A percentile compares a stretch with the other conserved stretches of the same genome.
These are phyloP conservation scores for Nemania serpens DNA, from an alignment of 2,329 filamentous ascomycete species.

Conservation along the genomic window DNA sequence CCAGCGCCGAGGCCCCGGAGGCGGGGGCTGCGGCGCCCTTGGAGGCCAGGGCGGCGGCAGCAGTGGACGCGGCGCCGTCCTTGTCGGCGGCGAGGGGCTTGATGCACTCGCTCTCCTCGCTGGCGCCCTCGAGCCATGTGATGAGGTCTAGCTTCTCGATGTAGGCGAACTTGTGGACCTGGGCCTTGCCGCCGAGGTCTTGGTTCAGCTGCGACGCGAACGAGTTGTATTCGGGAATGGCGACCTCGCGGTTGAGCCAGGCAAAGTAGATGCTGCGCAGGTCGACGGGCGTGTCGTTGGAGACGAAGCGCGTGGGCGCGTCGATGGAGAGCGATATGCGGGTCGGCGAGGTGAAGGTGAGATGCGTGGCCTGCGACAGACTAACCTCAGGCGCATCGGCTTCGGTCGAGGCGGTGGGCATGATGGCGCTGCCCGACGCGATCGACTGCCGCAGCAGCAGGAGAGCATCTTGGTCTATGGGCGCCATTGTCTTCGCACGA, in stretches of 20 bases:
- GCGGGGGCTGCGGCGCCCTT: conserved; percentile 48
- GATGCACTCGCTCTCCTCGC: conserved; percentile 91
- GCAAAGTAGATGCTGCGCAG: conserved; percentile 95
- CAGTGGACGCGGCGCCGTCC: conserved; percentile 52
- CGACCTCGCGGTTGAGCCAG: conserved; percentile 89
- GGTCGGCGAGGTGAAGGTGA: conserved; percentile 70
- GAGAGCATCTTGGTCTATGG: conserved; percentile 73
- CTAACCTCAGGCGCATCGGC: conserved; percentile 63
- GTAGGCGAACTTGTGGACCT: conserved; percentile 87
- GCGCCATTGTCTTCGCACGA: conserved; percentile 55
- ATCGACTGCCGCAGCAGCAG: conserved; percentile 84
- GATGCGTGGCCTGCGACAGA: conserved; percentile 76
- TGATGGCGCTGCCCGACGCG: conserved; percentile 68
- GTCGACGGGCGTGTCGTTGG: conserved; percentile 75
- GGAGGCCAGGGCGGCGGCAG: conserved; percentile 45
- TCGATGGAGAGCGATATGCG: conserved; percentile 70
- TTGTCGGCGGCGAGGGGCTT: conserved; percentile 75
- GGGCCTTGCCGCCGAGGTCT: conserved; percentile 68
- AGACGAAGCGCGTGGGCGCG: conserved; percentile 82
- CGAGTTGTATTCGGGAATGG: conserved; percentile 89
- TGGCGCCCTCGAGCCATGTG: conserved; percentile 89
- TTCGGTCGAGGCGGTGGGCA: conserved; percentile 74
- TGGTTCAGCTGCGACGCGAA: conserved; percentile 81
- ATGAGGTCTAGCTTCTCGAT: conserved; percentile 90
- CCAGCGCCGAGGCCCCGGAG: conserved; percentile 48